phyloP scores from a whole-genome alignment of 768 basidiomycete genomes.

The Psilocybe cyanescens region DNA sequence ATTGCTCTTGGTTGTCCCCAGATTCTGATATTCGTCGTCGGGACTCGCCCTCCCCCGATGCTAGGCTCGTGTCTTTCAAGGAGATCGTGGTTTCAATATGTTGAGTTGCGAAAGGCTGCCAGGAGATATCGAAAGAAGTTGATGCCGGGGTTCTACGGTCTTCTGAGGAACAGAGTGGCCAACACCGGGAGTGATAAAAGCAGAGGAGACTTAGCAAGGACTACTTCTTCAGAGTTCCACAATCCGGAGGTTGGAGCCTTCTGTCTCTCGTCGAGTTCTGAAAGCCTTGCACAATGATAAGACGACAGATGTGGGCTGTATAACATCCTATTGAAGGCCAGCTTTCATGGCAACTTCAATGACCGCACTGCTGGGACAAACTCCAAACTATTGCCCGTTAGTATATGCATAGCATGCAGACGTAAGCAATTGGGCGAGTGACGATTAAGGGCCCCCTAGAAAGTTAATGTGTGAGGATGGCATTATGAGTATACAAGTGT shows the following conservation, averaged over 20 bases:
- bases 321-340: conserved; percentile 87
- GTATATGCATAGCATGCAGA: too few species aligned
- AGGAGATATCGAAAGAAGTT: conserved; percentile 86
- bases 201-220: conserved; percentile 76
- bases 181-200: conserved; percentile 94
- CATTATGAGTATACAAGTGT: too few species aligned
- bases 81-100: conserved; percentile 69
- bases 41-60: conserved; percentile 91
- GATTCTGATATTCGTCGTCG: conserved; percentile 72
- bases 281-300: conserved; percentile 81
- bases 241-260: conserved; percentile 50
- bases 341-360: conserved; percentile 61
- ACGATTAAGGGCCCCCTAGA: too few species aligned
- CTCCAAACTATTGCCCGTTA: conserved; percentile 80
- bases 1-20: conserved; percentile 86
- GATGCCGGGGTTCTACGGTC: conserved; percentile 89
- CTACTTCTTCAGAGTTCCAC: conserved; percentile 65
- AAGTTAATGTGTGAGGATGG: too few species aligned
- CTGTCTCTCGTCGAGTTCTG: conserved; percentile 74
- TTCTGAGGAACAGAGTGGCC: conserved; percentile 67
- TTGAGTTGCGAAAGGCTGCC: conserved; percentile 62
- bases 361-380: conserved; percentile 76
- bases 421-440: too few species aligned
- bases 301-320: conserved; percentile 83
- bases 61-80: conserved; percentile 66